Evolutionary conservation across 805 yeast species (phyloP).

Genomic region (Myxozyma sirexii): DNA sequence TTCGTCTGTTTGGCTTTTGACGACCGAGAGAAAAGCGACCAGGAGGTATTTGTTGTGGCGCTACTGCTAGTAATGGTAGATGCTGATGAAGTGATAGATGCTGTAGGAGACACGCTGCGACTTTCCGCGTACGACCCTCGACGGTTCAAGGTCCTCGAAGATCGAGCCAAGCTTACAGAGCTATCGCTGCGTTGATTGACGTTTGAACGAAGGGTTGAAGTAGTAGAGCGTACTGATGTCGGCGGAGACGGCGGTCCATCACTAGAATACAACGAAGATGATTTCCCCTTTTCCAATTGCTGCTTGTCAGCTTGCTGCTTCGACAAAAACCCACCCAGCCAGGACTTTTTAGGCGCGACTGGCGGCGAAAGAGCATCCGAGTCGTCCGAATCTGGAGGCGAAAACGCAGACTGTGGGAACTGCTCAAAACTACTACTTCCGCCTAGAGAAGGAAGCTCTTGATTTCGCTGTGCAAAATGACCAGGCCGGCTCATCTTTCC

Average conservation of each 20-base stretch:
- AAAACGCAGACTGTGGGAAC: constrained; percentile 27
- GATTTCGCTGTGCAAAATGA: not conserved
- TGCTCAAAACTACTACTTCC: constrained; percentile 19
- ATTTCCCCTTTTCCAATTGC: constrained; percentile 3
- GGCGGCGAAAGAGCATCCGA: constrained; percentile 13
- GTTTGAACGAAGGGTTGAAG: constrained; percentile 29
- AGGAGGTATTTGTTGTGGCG: constrained; percentile 15
- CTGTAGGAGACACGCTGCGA: constrained; percentile 5
- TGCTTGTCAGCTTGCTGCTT: constrained; percentile 12
- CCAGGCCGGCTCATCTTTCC: constrained; percentile 3
- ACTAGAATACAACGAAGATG: not conserved
- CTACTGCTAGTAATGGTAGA: not conserved
- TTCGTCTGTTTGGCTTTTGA: constrained; percentile 2
- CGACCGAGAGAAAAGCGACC: constrained; percentile 28
- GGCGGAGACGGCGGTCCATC: constrained; percentile 35
- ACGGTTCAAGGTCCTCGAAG: constrained; percentile 11
- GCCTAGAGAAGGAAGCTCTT: not conserved
- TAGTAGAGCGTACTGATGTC: constrained; percentile 27
- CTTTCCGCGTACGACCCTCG: constrained; percentile 9
- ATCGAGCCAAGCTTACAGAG: constrained; percentile 14
- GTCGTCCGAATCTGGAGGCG: constrained; percentile 34
- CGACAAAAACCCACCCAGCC: constrained; percentile 21
- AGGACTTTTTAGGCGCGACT: constrained; percentile 14
- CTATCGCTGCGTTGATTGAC: constrained; percentile 19
- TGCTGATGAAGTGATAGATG: constrained; percentile 4